Conservation (phyloP, 306 rosid genomes). For the Leucaena leucocephala region DNA sequence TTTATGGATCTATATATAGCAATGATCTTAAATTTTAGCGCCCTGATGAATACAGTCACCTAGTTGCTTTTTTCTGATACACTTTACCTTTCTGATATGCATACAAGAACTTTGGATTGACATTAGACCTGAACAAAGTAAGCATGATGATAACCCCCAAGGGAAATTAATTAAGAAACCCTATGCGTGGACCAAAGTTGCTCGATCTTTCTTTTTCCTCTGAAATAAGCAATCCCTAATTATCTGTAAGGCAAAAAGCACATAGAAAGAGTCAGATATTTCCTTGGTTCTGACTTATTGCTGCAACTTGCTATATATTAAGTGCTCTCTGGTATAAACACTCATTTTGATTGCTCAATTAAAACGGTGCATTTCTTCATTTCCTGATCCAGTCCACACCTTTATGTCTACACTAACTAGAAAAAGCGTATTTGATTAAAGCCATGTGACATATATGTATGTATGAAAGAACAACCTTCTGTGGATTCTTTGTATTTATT, state of each 20-base stretch:
- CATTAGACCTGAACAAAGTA: neutral
- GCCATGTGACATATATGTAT: slow-evolving; percentile 1
- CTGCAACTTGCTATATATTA: neutral
- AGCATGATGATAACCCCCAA: slow-evolving; percentile 26
- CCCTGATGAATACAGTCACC: slow-evolving; percentile 34
- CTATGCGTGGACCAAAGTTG: neutral
- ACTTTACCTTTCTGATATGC: slow-evolving; percentile 31
- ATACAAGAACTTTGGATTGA: slow-evolving; percentile 28
- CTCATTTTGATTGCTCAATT: neutral
- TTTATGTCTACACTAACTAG: no score
- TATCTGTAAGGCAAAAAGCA: slow-evolving; percentile 9
- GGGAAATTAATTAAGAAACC: slow-evolving; percentile 36
- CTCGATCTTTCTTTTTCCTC: neutral
- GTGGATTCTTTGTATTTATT: neutral
- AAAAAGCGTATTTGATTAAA: neutral
- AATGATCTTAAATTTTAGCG: slow-evolving; percentile 44
- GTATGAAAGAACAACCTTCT: slow-evolving; percentile 4
- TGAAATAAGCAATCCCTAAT: slow-evolving; percentile 10
- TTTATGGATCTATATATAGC: slow-evolving; percentile 9
- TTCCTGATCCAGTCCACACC: neutral
- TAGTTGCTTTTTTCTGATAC: slow-evolving; percentile 10
- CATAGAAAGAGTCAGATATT: neutral
- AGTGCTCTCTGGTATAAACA: slow-evolving; percentile 14
- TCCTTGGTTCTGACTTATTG: slow-evolving; percentile 9
- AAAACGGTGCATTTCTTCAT: neutral